Conservation (phyloP, 2,329 filamentous ascomycete genomes). For the Xylariaceae sp. region DNA sequence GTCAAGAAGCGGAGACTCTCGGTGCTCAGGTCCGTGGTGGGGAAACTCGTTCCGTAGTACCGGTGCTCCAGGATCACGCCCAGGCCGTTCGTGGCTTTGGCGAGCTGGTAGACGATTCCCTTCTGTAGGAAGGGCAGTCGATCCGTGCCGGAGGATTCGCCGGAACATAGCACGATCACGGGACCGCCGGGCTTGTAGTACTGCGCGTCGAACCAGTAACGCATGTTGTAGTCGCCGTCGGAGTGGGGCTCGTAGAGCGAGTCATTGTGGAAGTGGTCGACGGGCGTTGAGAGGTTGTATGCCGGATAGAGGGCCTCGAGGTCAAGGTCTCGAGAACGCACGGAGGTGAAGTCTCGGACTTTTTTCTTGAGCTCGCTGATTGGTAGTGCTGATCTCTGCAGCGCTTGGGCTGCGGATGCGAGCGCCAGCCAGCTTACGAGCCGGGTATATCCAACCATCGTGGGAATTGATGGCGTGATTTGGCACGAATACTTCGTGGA, state of each 20-base stretch:
- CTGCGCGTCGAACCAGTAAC: slow-evolving; percentile 78
- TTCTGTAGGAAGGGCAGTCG: slow-evolving; percentile 69
- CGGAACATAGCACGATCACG: slow-evolving; percentile 69
- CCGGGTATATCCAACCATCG: slow-evolving; percentile 18
- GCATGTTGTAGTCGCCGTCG: slow-evolving; percentile 60
- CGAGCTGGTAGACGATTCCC: slow-evolving; percentile 67
- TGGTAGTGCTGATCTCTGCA: slow-evolving; percentile 26
- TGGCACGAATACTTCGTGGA: slow-evolving; percentile 7
- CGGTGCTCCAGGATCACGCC: slow-evolving; percentile 81
- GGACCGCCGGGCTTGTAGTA: slow-evolving; percentile 74
- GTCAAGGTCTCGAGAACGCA: slow-evolving; percentile 19
- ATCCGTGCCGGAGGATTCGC: slow-evolving; percentile 60
- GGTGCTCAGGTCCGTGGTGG: slow-evolving; percentile 58
- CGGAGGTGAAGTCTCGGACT: slow-evolving; percentile 14
- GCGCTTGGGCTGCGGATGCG: slow-evolving; percentile 22
- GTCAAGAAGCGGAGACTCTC: slow-evolving; percentile 74
- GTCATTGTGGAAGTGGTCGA: slow-evolving; percentile 84
- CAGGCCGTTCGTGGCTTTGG: slow-evolving; percentile 65
- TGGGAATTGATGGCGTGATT: slow-evolving; percentile 7
- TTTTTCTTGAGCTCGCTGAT: slow-evolving; percentile 30
- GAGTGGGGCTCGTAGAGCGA: slow-evolving; percentile 71
- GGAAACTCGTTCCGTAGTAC: slow-evolving; percentile 77
- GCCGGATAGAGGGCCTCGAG: slow-evolving; percentile 33
- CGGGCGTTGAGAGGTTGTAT: slow-evolving; percentile 43
- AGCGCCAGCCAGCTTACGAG: slow-evolving; percentile 22